Evolutionary conservation across 177 flowering plant genomes (phyloP).

Genomic region (Vitis hybrid): DNA sequence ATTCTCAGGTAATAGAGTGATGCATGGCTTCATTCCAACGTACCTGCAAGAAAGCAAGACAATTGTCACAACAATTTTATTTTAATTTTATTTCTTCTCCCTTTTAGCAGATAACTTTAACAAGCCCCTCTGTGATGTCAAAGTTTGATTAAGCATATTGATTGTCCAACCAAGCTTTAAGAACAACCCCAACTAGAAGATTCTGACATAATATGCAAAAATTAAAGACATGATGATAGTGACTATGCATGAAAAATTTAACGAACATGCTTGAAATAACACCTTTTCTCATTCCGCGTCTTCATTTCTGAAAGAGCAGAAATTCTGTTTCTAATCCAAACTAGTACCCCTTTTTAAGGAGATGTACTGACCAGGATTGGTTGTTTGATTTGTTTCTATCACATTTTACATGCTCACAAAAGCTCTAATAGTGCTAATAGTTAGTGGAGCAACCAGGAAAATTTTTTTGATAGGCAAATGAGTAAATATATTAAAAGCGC

Average conservation of each 20-base stretch:
- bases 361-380: not conserved
- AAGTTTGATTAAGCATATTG: not conserved
- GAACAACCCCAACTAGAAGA: not conserved
- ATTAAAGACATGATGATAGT: not conserved
- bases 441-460: not conserved
- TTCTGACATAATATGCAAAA: not conserved
- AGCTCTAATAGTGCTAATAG: not conserved
- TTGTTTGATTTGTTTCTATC: not conserved
- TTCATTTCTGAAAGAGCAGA: not conserved
- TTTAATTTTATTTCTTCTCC: too few relatives aligned
- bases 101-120: not conserved
- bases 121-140: not conserved
- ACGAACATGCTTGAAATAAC: not conserved
- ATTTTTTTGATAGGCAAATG: too few relatives aligned
- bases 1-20: slow-evolving; percentile 77
- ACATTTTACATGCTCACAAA: not conserved
- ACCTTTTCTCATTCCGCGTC: not conserved
- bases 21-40: slow-evolving; percentile 71
- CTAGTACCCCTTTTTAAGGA: not conserved
- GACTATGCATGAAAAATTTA: not conserved
- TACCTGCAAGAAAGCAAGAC: slow-evolving; percentile 51
- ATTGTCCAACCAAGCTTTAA: not conserved
- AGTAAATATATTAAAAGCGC: too few relatives aligned
- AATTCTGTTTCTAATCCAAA: not conserved
- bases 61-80: not conserved